Percentiles rank a stretch among this genome's conserved stretches.
These are phyloP conservation scores for Irpex sp. DNA, from an alignment of 1,284 basidiomycete species.

Conservation along the genomic window DNA sequence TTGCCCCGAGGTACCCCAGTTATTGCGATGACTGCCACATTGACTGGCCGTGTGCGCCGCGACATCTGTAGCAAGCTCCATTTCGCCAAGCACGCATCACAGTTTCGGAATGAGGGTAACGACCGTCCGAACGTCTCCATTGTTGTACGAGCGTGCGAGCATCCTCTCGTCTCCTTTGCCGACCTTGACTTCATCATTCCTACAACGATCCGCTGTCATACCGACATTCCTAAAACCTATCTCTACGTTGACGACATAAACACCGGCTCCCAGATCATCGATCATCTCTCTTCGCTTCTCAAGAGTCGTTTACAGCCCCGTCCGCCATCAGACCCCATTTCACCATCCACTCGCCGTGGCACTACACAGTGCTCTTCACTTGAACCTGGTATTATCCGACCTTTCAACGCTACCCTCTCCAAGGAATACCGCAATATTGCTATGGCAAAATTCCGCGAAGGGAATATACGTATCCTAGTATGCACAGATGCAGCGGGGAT, in stretches of 20 bases:
- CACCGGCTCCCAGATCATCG: slow-evolving; percentile 15
- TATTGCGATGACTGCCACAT: slow-evolving; percentile 35
- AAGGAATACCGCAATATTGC: slow-evolving; percentile 10
- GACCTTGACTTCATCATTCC: slow-evolving; percentile 36
- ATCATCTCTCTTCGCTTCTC: slow-evolving; percentile 12
- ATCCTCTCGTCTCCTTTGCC: slow-evolving; percentile 28
- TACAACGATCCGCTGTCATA: background rate
- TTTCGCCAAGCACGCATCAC: slow-evolving; percentile 14
- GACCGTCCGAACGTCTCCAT: slow-evolving; percentile 34
- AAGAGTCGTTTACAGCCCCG: background rate
- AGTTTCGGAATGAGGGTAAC: slow-evolving; percentile 26
- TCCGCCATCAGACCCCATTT: background rate
- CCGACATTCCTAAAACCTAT: slow-evolving; percentile 17
- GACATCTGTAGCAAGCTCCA: slow-evolving; percentile 30
- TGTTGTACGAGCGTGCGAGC: slow-evolving; percentile 31
- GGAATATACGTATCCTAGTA: slow-evolving; percentile 14
- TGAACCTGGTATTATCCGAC: slow-evolving; percentile 6
- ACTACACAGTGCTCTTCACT: background rate
- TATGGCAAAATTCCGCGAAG: slow-evolving; percentile 14
- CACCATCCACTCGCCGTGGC: background rate
- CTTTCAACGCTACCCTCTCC: slow-evolving; percentile 1
- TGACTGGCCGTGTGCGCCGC: slow-evolving; percentile 25
- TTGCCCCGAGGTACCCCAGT: slow-evolving; percentile 28
- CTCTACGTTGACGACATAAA: slow-evolving; percentile 19
- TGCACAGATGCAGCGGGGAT: background rate